A percentile compares a stretch with the other conserved stretches of the same genome.
These are phyloP conservation scores for Pleurotus tuoliensis DNA, from an alignment of 768 basidiomycete species.

Conservation along the genomic window DNA sequence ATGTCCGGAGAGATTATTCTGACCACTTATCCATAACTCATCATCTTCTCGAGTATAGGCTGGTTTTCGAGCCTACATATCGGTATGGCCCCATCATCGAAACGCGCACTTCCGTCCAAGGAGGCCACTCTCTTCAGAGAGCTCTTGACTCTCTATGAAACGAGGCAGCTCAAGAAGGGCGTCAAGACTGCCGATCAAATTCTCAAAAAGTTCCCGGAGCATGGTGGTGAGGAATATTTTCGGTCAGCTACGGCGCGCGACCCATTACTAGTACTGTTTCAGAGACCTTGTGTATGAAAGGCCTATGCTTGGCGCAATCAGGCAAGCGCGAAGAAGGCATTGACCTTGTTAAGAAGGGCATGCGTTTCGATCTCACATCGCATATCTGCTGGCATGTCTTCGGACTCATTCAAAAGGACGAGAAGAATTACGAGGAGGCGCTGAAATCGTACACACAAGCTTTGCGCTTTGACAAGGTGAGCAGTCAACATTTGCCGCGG, in stretches of 20 bases:
- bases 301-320: slow-evolving; percentile 79
- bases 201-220: slow-evolving; percentile 93
- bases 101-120: slow-evolving; percentile 71
- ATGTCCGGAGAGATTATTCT: too few species aligned
- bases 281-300: slow-evolving; percentile 98
- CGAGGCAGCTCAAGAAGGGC: slow-evolving; percentile 83
- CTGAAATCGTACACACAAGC: slow-evolving; percentile 91
- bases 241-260: background rate
- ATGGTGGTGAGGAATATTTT: slow-evolving; percentile 67
- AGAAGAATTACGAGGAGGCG: slow-evolving; percentile 94
- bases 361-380: slow-evolving; percentile 75
- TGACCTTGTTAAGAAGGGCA: slow-evolving; percentile 80
- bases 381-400: slow-evolving; percentile 99
- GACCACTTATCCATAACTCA: too few species aligned
- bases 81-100: slow-evolving; percentile 20
- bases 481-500: slow-evolving; percentile 16
- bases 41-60: too few species aligned
- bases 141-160: slow-evolving; percentile 82
- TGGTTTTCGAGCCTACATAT: too few species aligned
- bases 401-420: slow-evolving; percentile 89
- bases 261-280: slow-evolving; percentile 4
- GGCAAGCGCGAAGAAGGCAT: slow-evolving; percentile 78
- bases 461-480: slow-evolving; percentile 82
- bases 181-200: slow-evolving; percentile 90
- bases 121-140: slow-evolving; percentile 86